Evolutionary conservation across 225 moss, liverwort and hornwort genomes (phyloP).

Genomic region (Antitrichia curtipendula): DNA sequence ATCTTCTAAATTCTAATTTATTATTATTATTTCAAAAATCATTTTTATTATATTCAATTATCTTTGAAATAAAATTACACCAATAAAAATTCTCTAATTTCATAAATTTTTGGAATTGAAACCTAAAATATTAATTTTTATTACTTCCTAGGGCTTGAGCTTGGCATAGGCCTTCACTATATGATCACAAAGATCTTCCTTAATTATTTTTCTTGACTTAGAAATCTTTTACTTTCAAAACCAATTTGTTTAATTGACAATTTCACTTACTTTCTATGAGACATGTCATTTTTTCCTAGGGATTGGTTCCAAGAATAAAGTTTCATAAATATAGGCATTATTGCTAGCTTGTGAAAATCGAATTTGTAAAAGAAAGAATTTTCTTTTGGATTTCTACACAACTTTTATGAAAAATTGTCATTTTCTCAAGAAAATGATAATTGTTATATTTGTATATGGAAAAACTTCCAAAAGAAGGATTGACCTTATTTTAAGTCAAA

Average conservation of each 20-base stretch:
- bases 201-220: background rate
- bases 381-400: background rate
- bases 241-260: background rate
- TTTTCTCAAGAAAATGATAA: background rate
- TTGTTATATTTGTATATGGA: background rate
- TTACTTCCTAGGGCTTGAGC: background rate
- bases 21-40: too few relatives aligned
- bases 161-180: background rate
- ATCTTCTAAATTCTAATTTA: too few relatives aligned
- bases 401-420: background rate
- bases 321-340: accelerated
- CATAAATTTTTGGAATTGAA: too few relatives aligned
- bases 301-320: background rate
- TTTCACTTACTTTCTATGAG: background rate
- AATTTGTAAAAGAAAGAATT: background rate
- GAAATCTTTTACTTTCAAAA: background rate
- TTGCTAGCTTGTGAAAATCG: background rate
- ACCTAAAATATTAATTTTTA: background rate
- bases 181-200: background rate
- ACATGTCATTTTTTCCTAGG: background rate
- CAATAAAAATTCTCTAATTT: too few relatives aligned
- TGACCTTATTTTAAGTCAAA: background rate
- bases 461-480: background rate
- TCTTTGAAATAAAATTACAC: too few relatives aligned
- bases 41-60: too few relatives aligned